Percentiles rank a stretch among this genome's conserved stretches.
Evolutionary conservation across 1,139 yeast genomes (phyloP).

Genomic region (Pichia sp.): DNA sequence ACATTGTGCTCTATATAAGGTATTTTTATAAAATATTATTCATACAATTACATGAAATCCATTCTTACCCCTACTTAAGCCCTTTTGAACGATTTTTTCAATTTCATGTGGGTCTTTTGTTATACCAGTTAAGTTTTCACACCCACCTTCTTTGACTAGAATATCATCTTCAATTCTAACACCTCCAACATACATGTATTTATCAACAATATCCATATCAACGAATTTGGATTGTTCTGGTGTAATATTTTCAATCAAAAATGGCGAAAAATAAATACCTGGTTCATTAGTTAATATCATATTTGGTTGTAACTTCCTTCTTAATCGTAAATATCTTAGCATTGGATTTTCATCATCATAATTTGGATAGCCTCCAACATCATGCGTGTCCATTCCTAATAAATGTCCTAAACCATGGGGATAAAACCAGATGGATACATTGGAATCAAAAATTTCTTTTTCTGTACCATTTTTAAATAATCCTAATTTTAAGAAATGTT

Average conservation of each 20-base stretch:
- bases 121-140: conserved; percentile 71
- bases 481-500: conserved; percentile 66
- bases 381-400: conserved; percentile 93
- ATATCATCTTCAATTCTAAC: conserved; percentile 95
- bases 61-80: conserved; percentile 50
- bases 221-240: conserved; percentile 55
- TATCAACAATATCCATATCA: conserved; percentile 57
- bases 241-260: conserved; percentile 60
- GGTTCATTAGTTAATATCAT: conserved; percentile 96
- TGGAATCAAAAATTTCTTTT: conserved; percentile 62
- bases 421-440: conserved; percentile 71
- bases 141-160: conserved; percentile 67
- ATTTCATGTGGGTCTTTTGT: conserved; percentile 84
- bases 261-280: conserved; percentile 85
- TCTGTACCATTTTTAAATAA: conserved; percentile 59
- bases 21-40: no score
- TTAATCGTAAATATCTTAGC: conserved; percentile 68
- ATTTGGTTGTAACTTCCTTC: conserved; percentile 63
- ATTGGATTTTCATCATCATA: conserved; percentile 76
- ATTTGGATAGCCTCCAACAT: conserved; percentile 83
- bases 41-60: conserved; percentile 58
- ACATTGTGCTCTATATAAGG: no score
- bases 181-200: conserved; percentile 87
- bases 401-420: conserved; percentile 96
- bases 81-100: conserved; percentile 64